phyloP scores from a whole-genome alignment of 768 basidiomycete genomes.

The Austroboletus eburneus region DNA sequence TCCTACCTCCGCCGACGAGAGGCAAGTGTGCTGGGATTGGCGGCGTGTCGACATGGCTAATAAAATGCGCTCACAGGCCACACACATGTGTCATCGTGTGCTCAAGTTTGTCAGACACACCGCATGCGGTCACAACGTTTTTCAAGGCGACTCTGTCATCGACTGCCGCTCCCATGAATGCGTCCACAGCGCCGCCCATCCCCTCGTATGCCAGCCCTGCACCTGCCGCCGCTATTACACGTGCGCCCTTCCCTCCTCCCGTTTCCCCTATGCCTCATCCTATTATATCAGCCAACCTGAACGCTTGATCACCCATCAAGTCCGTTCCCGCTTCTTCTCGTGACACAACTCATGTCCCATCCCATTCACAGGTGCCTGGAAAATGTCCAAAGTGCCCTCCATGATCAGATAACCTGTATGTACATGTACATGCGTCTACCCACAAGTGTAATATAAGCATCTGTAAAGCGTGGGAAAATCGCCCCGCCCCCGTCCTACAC shows the following conservation, averaged over 20 bases:
- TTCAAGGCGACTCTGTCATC: slow-evolving; percentile 37
- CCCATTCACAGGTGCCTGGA: slow-evolving; percentile 30
- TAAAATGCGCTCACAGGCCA: slow-evolving; percentile 2
- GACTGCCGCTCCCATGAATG: slow-evolving; percentile 53
- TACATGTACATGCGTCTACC: slow-evolving; percentile 3
- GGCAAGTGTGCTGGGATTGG: slow-evolving; percentile 13
- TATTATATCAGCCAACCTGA: slow-evolving; percentile 45
- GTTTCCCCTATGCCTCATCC: neutral
- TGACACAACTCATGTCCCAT: neutral
- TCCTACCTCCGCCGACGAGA: slow-evolving; percentile 56
- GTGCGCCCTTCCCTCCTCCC: slow-evolving; percentile 26
- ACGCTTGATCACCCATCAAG: slow-evolving; percentile 43
- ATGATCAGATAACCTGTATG: slow-evolving; percentile 12
- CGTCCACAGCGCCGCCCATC: slow-evolving; percentile 47
- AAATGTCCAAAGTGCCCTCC: slow-evolving; percentile 37
- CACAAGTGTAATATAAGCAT: slow-evolving; percentile 12
- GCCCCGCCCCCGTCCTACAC: slow-evolving; percentile 13
- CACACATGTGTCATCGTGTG: slow-evolving; percentile 71
- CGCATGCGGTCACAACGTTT: slow-evolving; percentile 55
- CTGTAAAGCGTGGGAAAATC: neutral
- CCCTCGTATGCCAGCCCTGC: slow-evolving; percentile 42
- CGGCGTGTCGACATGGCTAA: slow-evolving; percentile 2
- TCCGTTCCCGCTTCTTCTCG: slow-evolving; percentile 24
- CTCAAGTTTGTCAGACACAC: slow-evolving; percentile 49
- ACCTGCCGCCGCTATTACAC: slow-evolving; percentile 56